Percentiles rank a stretch among this genome's conserved stretches.
These are phyloP conservation scores for Tricholoma furcatifolium DNA, from an alignment of 768 basidiomycete species.

Conservation along the genomic window DNA sequence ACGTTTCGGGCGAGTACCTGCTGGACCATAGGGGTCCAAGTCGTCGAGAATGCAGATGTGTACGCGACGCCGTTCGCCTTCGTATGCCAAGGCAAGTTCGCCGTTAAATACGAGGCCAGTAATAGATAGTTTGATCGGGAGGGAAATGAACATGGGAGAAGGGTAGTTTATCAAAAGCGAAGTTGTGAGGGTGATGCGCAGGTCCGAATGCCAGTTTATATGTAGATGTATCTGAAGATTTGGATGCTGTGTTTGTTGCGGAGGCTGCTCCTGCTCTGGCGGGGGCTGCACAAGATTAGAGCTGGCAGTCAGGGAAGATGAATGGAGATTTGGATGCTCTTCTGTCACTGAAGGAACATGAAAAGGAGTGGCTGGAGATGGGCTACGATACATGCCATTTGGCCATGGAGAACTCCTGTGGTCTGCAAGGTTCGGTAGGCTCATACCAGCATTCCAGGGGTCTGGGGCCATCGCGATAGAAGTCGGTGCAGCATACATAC, in stretches of 20 bases:
- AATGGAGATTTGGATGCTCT: slow-evolving; percentile 5
- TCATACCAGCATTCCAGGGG: slow-evolving; percentile 40
- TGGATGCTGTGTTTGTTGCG: slow-evolving; percentile 31
- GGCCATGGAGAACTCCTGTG: slow-evolving; percentile 27
- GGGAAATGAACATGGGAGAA: slow-evolving; percentile 92
- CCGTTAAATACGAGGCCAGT: slow-evolving; percentile 86
- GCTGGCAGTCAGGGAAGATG: slow-evolving; percentile 1
- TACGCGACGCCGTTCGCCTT: slow-evolving; percentile 75
- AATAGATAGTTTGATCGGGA: slow-evolving; percentile 92
- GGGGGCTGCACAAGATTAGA: slow-evolving; percentile 19
- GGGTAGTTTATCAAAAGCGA: slow-evolving; percentile 97
- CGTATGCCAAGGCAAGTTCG: slow-evolving; percentile 89
- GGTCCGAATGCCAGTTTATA: slow-evolving; percentile 82
- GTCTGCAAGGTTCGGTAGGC: slow-evolving; percentile 37
- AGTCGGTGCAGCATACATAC: slow-evolving; percentile 59
- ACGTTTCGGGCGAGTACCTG: slow-evolving; percentile 51
- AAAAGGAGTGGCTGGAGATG: slow-evolving; percentile 34
- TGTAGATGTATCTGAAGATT: slow-evolving; percentile 90
- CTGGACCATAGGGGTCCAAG: slow-evolving; percentile 80
- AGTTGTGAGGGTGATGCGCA: slow-evolving; percentile 87
- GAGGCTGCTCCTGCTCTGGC: slow-evolving; percentile 5
- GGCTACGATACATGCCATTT: slow-evolving; percentile 30
- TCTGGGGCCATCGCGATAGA: slow-evolving; percentile 43
- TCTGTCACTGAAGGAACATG: slow-evolving; percentile 16
- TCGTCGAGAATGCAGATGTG: slow-evolving; percentile 91